Percentiles rank a stretch among this genome's conserved stretches.
Conservation (phyloP, 2,329 filamentous ascomycete genomes). For the Epichloe sylvatica region DNA sequence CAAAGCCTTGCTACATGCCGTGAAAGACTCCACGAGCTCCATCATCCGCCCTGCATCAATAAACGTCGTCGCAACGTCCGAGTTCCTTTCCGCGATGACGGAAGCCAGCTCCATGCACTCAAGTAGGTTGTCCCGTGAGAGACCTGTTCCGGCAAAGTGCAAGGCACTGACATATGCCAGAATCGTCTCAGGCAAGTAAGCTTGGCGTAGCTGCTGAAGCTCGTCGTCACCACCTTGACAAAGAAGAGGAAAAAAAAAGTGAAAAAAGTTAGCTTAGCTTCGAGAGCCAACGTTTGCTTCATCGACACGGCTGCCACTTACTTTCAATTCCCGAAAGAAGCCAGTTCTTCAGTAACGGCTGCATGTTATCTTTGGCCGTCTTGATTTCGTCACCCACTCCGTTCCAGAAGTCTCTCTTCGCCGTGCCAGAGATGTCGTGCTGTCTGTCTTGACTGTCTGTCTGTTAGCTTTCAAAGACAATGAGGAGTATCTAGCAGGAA, state of each 20-base stretch:
- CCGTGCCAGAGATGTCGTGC: slow-evolving; percentile 15
- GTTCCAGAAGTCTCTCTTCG: slow-evolving; percentile 36
- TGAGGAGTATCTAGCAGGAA: background rate
- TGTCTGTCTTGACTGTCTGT: background rate
- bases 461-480: background rate
- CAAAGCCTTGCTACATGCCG: slow-evolving; percentile 60
- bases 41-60: slow-evolving; percentile 52
- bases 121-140: slow-evolving; percentile 63
- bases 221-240: slow-evolving; percentile 37
- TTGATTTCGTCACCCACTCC: slow-evolving; percentile 42
- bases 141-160: slow-evolving; percentile 60
- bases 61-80: slow-evolving; percentile 52
- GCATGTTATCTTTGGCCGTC: slow-evolving; percentile 40
- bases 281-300: background rate
- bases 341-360: slow-evolving; percentile 52
- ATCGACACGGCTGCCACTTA: slow-evolving; percentile 22
- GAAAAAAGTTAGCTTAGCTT: background rate
- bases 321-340: slow-evolving; percentile 41
- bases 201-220: slow-evolving; percentile 51
- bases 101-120: slow-evolving; percentile 79
- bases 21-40: slow-evolving; percentile 64
- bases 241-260: background rate
- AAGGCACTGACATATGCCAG: slow-evolving; percentile 72
- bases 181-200: slow-evolving; percentile 74
- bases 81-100: slow-evolving; percentile 55